Base-by-base conservation (phyloP, 1,284 basidiomycete genomes). In the Leccinum angustisporum region DNA sequence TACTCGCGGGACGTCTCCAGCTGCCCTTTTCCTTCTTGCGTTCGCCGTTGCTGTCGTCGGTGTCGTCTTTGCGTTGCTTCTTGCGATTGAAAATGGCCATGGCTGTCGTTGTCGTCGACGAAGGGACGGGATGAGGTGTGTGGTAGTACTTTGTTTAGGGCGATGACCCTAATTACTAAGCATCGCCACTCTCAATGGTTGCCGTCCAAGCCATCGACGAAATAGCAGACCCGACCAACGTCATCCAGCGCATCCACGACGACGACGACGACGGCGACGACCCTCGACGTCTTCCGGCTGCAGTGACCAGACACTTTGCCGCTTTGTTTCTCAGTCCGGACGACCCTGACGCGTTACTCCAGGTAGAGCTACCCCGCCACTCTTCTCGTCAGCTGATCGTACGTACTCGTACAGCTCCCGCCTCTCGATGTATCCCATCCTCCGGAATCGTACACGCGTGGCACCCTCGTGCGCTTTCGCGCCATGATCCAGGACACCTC, bases 1-100 rank as follows among this genome's bases (percentile, higher is more conserved):
- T 69, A 94, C 94, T 97, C 53, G 94, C 95, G 62, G 95, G 94
- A 59, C 91, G 81, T 75, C 87, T 86, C 85, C 92, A 94, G 74
- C 85, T 90, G 63, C 90, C 90, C 80, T 95, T 94, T 74, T 94
- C 91, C 79, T 94, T 92, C 77, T 89, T 88, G 56, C 76, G 75
- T 63, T 82, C 81, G 59, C 73, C 66, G 14, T 75, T 70, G 59
- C 75, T 74, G 66, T 80, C 80, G 61, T 77, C 76, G 2, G 74
- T 66, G 51, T 73, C 73, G 59, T 78, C 75, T 61, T 63, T 71
- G 62, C 70, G 69, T 60, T 74, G 70, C 61, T 79, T 79, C 71
- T 80, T 86, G 70, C 86, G 79, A 61, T 75, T 86, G 76, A 87
- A 86, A 52, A 87, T 76, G 57, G 77, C 80, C 86, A 87, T 86